These are phyloP conservation scores for Starmerella powellii DNA, from an alignment of 805 yeast genomes.

Conservation along the genomic window DNA sequence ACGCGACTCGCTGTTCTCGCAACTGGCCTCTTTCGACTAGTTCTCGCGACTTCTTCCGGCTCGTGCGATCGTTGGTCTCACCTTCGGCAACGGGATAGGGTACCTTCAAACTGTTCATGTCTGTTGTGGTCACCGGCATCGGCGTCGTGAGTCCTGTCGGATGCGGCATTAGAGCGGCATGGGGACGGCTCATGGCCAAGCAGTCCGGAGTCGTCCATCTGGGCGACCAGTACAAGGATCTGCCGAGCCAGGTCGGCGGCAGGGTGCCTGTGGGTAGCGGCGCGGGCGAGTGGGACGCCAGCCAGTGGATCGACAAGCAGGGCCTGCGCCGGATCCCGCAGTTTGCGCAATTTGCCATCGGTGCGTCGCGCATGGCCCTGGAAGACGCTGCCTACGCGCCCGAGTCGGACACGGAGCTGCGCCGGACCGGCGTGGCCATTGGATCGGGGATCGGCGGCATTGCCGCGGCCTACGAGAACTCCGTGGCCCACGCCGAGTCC, in stretches of 20 bases:
- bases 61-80: too few species aligned
- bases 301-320: slow-evolving; percentile 36
- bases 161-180: slow-evolving; percentile 36
- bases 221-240: slow-evolving; percentile 37
- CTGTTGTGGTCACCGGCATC: slow-evolving; percentile 82
- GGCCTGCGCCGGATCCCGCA: slow-evolving; percentile 53
- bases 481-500: slow-evolving; percentile 37
- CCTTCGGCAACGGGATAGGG: too few species aligned
- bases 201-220: slow-evolving; percentile 33
- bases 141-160: slow-evolving; percentile 85
- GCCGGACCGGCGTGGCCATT: slow-evolving; percentile 51
- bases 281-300: slow-evolving; percentile 42
- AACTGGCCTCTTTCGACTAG: too few species aligned
- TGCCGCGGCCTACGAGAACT: slow-evolving; percentile 54
- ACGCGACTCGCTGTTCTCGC: too few species aligned
- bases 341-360: slow-evolving; percentile 67
- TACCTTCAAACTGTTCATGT: slow-evolving; percentile 4
- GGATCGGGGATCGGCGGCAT: slow-evolving; percentile 92
- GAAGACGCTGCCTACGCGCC: slow-evolving; percentile 49
- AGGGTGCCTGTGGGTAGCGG: slow-evolving; percentile 44
- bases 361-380: slow-evolving; percentile 68
- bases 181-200: slow-evolving; percentile 29
- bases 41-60: too few species aligned
- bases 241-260: slow-evolving; percentile 70
- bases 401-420: slow-evolving; percentile 20